phyloP scores from a whole-genome alignment of 805 yeast species.

The Kodamaea lidongshanica region DNA sequence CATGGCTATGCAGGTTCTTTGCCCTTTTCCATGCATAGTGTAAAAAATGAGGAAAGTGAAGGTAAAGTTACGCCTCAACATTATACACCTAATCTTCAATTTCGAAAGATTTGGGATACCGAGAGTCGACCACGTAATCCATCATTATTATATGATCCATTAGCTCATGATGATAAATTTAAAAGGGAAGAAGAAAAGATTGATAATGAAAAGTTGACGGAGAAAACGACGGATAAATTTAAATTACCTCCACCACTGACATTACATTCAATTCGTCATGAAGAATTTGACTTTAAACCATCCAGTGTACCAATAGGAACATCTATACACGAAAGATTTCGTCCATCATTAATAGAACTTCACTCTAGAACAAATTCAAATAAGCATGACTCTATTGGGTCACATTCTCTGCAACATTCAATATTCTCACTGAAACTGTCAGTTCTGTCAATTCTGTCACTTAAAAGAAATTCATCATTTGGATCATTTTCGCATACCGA shows the following conservation, averaged over 20 bases:
- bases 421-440: slow-evolving; percentile 34
- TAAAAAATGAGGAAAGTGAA: not conserved
- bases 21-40: too few relatives aligned
- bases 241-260: slow-evolving; percentile 7
- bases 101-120: slow-evolving; percentile 33
- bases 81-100: slow-evolving; percentile 25
- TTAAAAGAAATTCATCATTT: slow-evolving; percentile 22
- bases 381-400: slow-evolving; percentile 21
- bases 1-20: too few relatives aligned
- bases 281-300: slow-evolving; percentile 4
- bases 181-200: too few relatives aligned
- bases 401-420: slow-evolving; percentile 24
- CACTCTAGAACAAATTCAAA: slow-evolving; percentile 3
- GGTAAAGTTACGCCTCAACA: too few relatives aligned
- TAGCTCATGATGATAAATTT: too few relatives aligned
- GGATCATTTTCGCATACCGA: slow-evolving; percentile 23
- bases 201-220: too few relatives aligned
- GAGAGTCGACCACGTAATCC: slow-evolving; percentile 37
- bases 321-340: slow-evolving; percentile 17
- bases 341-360: slow-evolving; percentile 1
- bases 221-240: slow-evolving; percentile 1
- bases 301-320: slow-evolving; percentile 14
- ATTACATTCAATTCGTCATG: slow-evolving; percentile 6
- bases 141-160: slow-evolving; percentile 44
- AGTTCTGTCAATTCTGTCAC: slow-evolving; percentile 25